A percentile compares a stretch with the other conserved stretches of the same genome.
Evolutionary conservation across 2,329 filamentous ascomycete species (phyloP).

Genomic region (Aspergillus sp.): DNA sequence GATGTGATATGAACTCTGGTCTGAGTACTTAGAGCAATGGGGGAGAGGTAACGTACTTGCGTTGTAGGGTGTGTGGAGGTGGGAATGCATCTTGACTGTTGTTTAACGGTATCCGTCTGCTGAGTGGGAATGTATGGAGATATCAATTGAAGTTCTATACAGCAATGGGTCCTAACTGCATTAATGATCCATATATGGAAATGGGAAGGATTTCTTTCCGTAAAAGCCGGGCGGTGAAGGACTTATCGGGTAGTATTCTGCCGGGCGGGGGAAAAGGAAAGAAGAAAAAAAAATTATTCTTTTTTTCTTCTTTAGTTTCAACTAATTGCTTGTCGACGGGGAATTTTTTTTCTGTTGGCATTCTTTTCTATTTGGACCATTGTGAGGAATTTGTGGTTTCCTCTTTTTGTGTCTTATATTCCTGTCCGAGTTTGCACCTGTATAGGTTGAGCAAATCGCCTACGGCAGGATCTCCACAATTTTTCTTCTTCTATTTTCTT

Average conservation of each 20-base stretch:
- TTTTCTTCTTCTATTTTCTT: constrained; percentile 4
- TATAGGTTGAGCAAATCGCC: no score
- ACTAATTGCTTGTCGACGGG: background rate
- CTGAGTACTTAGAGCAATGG: no score
- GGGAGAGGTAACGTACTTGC: constrained; percentile 69
- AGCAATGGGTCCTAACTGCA: no score
- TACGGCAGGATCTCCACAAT: no score
- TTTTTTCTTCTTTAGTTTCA: background rate
- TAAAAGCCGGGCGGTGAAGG: constrained; percentile 30
- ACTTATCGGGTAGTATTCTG: constrained; percentile 32
- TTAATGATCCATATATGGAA: background rate
- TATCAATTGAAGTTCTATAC: background rate
- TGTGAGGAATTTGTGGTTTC: no score
- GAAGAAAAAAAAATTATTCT: constrained; percentile 8
- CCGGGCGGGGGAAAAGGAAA: constrained; percentile 30
- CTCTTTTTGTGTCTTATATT: background rate
- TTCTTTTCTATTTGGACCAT: background rate
- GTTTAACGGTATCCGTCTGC: background rate
- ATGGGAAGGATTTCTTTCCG: constrained; percentile 13
- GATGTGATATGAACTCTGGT: no score
- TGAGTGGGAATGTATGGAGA: background rate
- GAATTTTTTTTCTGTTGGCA: background rate
- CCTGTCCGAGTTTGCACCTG: background rate
- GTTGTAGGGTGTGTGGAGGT: constrained; percentile 91
- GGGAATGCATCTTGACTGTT: constrained; percentile 79